Percentiles rank a stretch among this genome's conserved stretches.
phyloP scores from a whole-genome alignment of 2,329 filamentous ascomycete species.

The Erysiphe pulchra region DNA sequence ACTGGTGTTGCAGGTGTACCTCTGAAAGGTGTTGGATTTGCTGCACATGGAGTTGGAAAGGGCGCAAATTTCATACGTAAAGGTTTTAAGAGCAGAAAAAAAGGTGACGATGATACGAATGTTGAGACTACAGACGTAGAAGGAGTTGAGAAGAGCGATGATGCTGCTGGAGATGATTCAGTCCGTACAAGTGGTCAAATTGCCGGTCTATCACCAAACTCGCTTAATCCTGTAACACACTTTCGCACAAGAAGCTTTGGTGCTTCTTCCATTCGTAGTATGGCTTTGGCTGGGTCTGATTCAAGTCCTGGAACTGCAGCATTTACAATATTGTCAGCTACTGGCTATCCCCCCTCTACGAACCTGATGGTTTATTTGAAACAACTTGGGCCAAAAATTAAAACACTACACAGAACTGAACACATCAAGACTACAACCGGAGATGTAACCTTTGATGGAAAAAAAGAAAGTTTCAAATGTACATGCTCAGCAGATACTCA shows the following conservation, averaged over 20 bases:
- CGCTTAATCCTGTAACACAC: conserved; percentile 5
- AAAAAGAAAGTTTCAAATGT: conserved; percentile 47
- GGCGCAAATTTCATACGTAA: conserved; percentile 78
- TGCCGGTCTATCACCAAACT: conserved; percentile 9
- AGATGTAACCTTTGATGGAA: conserved; percentile 36
- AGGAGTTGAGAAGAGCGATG: conserved; percentile 20
- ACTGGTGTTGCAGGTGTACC: conserved; percentile 59
- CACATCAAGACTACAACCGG: conserved; percentile 51
- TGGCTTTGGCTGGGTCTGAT: conserved; percentile 23
- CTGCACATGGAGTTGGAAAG: conserved; percentile 43
- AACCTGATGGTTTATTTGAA: conserved; percentile 59
- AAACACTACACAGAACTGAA: conserved; percentile 78
- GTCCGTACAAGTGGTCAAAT: conserved; percentile 1
- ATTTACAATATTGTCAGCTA: conserved; percentile 56
- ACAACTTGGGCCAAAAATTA: conserved; percentile 40
- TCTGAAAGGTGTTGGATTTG: conserved; percentile 71
- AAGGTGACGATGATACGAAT: conserved; percentile 21
- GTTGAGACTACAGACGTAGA: conserved; percentile 13
- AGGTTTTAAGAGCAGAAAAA: conserved; percentile 52
- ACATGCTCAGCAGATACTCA: conserved; percentile 56
- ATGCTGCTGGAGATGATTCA: conserved; percentile 2
- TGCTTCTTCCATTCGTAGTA: conserved; percentile 41
- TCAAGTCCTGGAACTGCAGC: conserved; percentile 47
- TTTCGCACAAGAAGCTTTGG: conserved; percentile 30
- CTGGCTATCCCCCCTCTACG: conserved; percentile 48